Conservation (phyloP, 1,284 basidiomycete genomes). For the Ganoderma sp. region DNA sequence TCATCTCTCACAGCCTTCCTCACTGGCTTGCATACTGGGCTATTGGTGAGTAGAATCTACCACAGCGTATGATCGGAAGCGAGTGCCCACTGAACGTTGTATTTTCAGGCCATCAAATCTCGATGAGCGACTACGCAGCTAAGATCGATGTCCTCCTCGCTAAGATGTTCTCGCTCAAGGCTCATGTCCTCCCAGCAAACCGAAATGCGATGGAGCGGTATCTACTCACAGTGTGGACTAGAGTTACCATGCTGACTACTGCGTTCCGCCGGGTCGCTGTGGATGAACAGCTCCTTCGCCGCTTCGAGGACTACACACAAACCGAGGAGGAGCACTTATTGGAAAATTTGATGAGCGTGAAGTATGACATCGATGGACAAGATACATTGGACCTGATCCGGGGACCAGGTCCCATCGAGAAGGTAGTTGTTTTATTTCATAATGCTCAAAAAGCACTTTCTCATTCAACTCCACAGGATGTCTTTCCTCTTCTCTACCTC, state of each 20-base stretch:
- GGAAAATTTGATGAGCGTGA: conserved; percentile 30
- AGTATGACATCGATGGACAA: conserved; percentile 35
- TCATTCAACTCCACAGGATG: conserved; percentile 22
- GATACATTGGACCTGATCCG: conserved; percentile 34
- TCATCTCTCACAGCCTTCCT: background rate
- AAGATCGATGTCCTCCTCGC: conserved; percentile 31
- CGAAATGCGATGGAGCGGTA: conserved; percentile 28
- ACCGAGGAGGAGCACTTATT: conserved; percentile 33
- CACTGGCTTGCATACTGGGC: conserved; percentile 27
- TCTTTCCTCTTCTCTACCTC: conserved; percentile 37
- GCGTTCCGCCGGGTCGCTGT: conserved; percentile 16
- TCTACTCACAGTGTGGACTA: conserved; percentile 16
- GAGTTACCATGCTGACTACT: conserved; percentile 6
- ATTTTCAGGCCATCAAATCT: conserved; percentile 30
- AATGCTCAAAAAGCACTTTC: background rate
- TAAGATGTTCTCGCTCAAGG: conserved; percentile 31
- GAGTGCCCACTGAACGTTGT: background rate
- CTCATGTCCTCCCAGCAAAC: conserved; percentile 28
- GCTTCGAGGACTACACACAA: conserved; percentile 30
- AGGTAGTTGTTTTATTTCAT: conserved; percentile 16
- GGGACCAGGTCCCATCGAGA: conserved; percentile 25
- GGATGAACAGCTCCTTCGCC: conserved; percentile 3
- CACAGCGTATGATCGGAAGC: too few relatives aligned
- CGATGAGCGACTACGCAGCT: conserved; percentile 30
- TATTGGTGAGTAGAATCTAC: background rate